Evolutionary conservation across 2,329 filamentous ascomycete genomes (phyloP).

Genomic region (Coleophoma eucalyptorum): DNA sequence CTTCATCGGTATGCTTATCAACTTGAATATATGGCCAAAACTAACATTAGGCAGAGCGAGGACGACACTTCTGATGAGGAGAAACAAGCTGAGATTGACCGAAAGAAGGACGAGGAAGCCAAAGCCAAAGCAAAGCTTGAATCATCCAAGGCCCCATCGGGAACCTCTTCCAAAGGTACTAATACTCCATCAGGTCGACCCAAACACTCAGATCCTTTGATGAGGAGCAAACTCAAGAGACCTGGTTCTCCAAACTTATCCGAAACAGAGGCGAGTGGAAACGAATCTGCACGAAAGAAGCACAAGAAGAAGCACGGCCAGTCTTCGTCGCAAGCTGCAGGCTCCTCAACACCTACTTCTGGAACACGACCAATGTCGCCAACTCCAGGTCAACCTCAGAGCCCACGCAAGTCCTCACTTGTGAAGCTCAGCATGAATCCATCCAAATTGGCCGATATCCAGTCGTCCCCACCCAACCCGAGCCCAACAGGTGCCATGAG

Average conservation of each 20-base stretch:
- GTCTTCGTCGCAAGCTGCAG: constrained; percentile 45
- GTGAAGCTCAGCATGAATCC: constrained; percentile 22
- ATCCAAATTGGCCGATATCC: constrained; percentile 24
- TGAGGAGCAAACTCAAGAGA: constrained; percentile 69
- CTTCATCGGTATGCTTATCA: constrained; percentile 40
- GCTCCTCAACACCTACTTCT: constrained; percentile 51
- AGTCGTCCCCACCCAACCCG: constrained; percentile 20
- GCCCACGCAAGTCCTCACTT: constrained; percentile 23
- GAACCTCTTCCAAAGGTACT: constrained; percentile 64
- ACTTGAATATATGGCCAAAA: constrained; percentile 13
- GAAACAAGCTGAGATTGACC: constrained; percentile 62
- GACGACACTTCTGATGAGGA: constrained; percentile 45
- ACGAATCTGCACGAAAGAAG: constrained; percentile 82
- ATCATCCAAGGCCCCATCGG: constrained; percentile 34
- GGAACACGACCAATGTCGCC: constrained; percentile 27
- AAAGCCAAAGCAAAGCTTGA: constrained; percentile 47
- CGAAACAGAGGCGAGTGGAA: constrained; percentile 72
- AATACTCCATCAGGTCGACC: constrained; percentile 59
- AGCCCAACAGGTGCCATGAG: constrained; percentile 57
- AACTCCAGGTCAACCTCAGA: constrained; percentile 12
- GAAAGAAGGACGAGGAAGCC: constrained; percentile 54
- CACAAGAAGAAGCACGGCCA: constrained; percentile 61
- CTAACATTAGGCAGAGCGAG: constrained; percentile 40
- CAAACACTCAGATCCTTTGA: constrained; percentile 46
- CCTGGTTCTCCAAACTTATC: constrained; percentile 79